Base-by-base conservation (phyloP, 371 early-diverging fungal genomes). In the Furculomyces boomerangus region DNA sequence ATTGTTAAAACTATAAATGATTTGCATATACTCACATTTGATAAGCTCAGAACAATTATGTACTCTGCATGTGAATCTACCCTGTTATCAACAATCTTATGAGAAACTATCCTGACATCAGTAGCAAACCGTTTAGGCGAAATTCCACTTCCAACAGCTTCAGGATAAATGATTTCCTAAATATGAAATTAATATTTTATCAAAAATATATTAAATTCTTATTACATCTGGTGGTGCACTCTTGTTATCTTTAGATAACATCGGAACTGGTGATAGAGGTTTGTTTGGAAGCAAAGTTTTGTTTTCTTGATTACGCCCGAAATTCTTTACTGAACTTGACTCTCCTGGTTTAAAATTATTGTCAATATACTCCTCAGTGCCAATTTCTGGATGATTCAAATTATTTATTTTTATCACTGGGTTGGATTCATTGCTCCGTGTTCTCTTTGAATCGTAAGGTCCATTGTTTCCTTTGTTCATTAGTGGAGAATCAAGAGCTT, bases 31-130 rank as follows among this genome's bases (percentile, higher is more conserved):
- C 35, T 35, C 31, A 51, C 52, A 30, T 3, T 32, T 25, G 37
- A 30, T 30, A 20, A 30, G 10, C 39, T 51, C 8, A 30, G 18
- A 18, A 32, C 16, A 13, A 51, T 32, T 20, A 14, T 51, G 22
- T 51, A 51, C 24, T 29, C 20, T 3, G 26, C 52, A 35, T 30
- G 30, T n/a, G 52, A 7, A 16, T 51, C 52, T n/a, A 51, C 16
- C 8, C 52, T 32, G 26, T 22, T 3, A n/a, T 32, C 30, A 35
- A 28, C 30, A 32, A 51, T 32, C 2, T 30, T 20, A 28, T 39
- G 29, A 35, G 52, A 51, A 51, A 51, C 25, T 31, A 51, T 51
- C 24, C 32, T 28, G 2, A 32, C 52, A 24, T 51, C 52, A 24
- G 7, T 51, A n/a, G 52, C 52, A 35, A 51, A 51, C 30, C 2